Evolutionary conservation across 2,329 filamentous ascomycete genomes (phyloP), one percentile per base, ranked within the genome.

Genomic region (Cordyceps fumosorosea): DNA sequence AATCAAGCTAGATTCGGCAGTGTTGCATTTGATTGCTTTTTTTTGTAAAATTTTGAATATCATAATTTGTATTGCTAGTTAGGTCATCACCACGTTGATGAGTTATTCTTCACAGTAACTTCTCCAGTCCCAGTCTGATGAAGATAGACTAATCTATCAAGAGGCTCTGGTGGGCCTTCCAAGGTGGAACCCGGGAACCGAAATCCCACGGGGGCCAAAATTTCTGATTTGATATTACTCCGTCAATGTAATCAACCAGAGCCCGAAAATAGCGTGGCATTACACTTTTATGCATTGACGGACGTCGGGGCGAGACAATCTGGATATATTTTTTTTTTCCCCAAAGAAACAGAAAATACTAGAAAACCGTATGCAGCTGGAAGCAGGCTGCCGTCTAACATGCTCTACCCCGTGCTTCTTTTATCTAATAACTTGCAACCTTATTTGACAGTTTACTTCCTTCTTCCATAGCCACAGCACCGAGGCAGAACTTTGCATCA

Each of bases 121-220:
- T 29, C 26, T 6, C 3, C 6, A 29, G 26, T 12, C 29, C 29
- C 10, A 42, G 40, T n/a, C 37, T n/a, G 14, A 3, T n/a, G 14
- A 18, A 44, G 40, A 44, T 24, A n/a, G 10, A 29, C 18, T 11
- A 24, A 10, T 14, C 34, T 12, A 37, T 14, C 24, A n/a, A 32
- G 4, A 34, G 20, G 22, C 12, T 20, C 7, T 40, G 47, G 48
- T 60, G 57, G 34, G n/a, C 32, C 48, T 32, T 26, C 12, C 47
- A 20, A 20, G 1, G 24, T 37, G 18, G 57, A 32, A 18, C 51
- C 50, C 24, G 5, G 34, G 2, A 47, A 54, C 57, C 57, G 57
- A 60, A 60, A 60, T 54, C 40, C 40, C 26, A 47, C 50, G 48
- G 57, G 24, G 56, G 47, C 47, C 37, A 45, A 37, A 54, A 54